Conservation (phyloP, 495 filamentous ascomycete species). For the Annulohypoxylon maeteangense region DNA sequence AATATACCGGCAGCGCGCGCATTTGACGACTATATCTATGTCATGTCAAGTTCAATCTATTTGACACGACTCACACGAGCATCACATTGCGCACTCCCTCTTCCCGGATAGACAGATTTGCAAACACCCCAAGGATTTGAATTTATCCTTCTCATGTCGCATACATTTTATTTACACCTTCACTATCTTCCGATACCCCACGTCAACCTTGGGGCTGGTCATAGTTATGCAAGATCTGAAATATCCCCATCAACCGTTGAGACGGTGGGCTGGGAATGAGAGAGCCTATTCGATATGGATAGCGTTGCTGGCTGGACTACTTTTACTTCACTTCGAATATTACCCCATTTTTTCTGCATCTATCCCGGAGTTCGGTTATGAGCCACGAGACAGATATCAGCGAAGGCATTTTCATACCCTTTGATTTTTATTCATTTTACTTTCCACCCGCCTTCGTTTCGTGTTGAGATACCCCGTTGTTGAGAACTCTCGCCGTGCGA, state of each 20-base stretch:
- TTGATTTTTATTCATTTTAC: conserved; percentile 31
- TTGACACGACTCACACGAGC: background rate
- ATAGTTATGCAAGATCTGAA: conserved; percentile 32
- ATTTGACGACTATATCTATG: background rate
- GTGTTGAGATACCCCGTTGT: conserved; percentile 52
- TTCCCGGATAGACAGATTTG: conserved; percentile 21
- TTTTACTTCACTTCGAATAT: conserved; percentile 39
- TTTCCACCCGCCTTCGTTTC: conserved; percentile 42
- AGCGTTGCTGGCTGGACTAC: conserved; percentile 46
- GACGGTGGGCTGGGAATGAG: conserved; percentile 22
- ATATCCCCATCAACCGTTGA: conserved; percentile 10
- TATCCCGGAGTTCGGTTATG: conserved; percentile 41
- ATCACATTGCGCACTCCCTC: conserved; percentile 6
- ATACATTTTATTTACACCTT: conserved; percentile 27
- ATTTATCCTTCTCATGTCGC: conserved; percentile 33
- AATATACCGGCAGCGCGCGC: conserved; percentile 39
- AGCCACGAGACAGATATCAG: conserved; percentile 35
- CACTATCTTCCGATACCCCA: conserved; percentile 37
- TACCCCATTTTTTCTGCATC: conserved; percentile 39
- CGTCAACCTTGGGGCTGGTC: conserved; percentile 38
- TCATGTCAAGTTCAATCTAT: conserved; percentile 4
- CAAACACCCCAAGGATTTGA: conserved; percentile 33
- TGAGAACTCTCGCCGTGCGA: conserved; percentile 48
- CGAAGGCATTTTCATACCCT: conserved; percentile 48
- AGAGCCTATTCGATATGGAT: conserved; percentile 22